Conservation (phyloP, 805 yeast genomes). For the Scheffersomyces ergatensis region DNA sequence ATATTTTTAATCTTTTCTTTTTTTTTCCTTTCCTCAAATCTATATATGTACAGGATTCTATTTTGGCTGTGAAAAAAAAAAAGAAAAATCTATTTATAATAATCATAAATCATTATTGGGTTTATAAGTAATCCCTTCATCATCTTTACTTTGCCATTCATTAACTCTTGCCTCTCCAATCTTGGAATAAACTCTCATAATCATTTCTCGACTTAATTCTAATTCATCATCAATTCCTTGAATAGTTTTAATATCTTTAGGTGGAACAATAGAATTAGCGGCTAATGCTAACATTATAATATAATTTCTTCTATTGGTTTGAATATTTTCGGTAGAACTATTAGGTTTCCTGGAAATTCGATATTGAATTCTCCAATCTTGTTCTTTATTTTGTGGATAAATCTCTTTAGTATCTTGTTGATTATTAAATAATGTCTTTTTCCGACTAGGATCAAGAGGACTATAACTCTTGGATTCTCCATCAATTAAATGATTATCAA, state of each 20-base stretch:
- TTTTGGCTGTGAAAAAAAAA: not conserved
- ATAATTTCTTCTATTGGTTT: conserved; percentile 4
- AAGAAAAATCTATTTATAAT: conserved; percentile 2
- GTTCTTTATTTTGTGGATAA: conserved; percentile 16
- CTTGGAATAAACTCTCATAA: conserved; percentile 21
- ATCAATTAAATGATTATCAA: conserved; percentile 15
- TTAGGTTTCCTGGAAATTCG: conserved; percentile 7
- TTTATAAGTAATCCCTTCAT: conserved; percentile 16
- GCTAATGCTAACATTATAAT: conserved; percentile 4
- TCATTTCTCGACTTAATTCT: conserved; percentile 3
- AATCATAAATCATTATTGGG: conserved; percentile 6
- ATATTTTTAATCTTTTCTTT: too few relatives aligned
- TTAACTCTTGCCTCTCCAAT: conserved; percentile 25
- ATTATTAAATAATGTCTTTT: not conserved
- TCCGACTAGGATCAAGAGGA: too few relatives aligned
- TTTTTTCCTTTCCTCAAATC: too few relatives aligned
- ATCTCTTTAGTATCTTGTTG: not conserved
- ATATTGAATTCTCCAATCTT: conserved; percentile 17
- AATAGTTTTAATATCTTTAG: not conserved
- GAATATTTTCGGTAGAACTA: conserved; percentile 2
- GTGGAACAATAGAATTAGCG: not conserved
- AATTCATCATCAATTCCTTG: not conserved
- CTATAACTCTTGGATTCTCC: conserved; percentile 2
- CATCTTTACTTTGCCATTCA: conserved; percentile 22
- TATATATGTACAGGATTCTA: too few relatives aligned